phyloP scores from a whole-genome alignment of 768 basidiomycete genomes.

The Mycena metata region DNA sequence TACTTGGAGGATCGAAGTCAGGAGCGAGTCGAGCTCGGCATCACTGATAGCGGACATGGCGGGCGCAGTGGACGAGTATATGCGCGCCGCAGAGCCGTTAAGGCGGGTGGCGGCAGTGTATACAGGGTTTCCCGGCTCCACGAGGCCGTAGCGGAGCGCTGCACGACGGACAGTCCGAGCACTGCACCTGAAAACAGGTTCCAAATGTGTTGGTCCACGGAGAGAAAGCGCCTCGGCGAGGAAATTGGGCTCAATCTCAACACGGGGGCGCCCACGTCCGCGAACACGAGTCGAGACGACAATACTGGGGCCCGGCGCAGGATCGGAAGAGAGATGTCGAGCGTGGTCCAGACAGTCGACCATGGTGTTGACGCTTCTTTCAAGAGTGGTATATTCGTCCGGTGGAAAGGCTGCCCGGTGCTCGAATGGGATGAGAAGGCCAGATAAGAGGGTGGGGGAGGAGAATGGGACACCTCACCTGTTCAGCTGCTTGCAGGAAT shows the following conservation, averaged over 20 bases:
- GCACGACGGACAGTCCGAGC: conserved; percentile 30
- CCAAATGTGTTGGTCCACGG: conserved; percentile 5
- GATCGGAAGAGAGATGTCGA: conserved; percentile 33
- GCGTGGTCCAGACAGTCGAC: conserved; percentile 37
- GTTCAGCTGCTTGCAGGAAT: no score
- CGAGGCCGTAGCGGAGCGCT: conserved; percentile 36
- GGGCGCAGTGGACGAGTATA: conserved; percentile 14
- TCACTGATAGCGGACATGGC: conserved; percentile 36
- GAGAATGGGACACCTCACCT: no score
- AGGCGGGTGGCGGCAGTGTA: conserved; percentile 13
- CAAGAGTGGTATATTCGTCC: no score
- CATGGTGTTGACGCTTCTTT: conserved; percentile 35
- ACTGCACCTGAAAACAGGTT: neutral
- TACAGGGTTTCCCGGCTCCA: conserved; percentile 15
- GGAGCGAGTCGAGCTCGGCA: conserved; percentile 30
- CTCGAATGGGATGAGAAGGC: no score
- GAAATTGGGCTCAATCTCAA: conserved; percentile 14
- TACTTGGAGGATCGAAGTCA: conserved; percentile 21
- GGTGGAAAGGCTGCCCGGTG: no score
- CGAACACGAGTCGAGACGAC: conserved; percentile 27
- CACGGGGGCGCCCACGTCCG: conserved; percentile 40
- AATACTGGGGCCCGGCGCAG: neutral
- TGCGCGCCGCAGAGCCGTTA: conserved; percentile 1
- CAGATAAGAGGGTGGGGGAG: no score
- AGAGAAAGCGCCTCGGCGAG: conserved; percentile 44